phyloP scores from a whole-genome alignment of 2,329 filamentous ascomycete species.

The Diaporthe destruens region DNA sequence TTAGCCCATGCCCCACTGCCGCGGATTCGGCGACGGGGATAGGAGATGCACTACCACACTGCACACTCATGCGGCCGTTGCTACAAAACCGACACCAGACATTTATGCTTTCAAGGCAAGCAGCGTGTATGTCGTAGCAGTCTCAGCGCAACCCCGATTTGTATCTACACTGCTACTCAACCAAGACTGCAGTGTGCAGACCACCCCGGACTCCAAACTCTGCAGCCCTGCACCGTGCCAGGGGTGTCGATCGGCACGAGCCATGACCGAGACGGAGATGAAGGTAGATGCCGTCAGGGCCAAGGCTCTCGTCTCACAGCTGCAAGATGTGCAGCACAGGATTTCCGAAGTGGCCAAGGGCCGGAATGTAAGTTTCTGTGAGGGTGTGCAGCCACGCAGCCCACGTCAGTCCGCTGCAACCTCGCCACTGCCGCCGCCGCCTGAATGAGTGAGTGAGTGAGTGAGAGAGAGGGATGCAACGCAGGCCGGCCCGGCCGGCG shows the following conservation, averaged over 20 bases:
- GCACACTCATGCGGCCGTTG: background rate
- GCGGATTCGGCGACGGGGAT: slow-evolving; percentile 12
- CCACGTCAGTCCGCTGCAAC: background rate
- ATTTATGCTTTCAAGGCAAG: slow-evolving; percentile 1
- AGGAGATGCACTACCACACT: background rate
- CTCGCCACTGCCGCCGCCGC: background rate
- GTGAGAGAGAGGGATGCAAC: too few species aligned
- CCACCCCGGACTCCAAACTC: background rate
- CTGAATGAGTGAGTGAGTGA: too few species aligned
- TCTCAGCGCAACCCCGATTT: slow-evolving; percentile 20
- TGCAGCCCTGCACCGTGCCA: slow-evolving; percentile 15
- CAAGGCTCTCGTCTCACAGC: slow-evolving; percentile 71
- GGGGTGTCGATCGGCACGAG: slow-evolving; percentile 25
- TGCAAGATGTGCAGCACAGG: slow-evolving; percentile 70
- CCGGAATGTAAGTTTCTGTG: slow-evolving; percentile 61
- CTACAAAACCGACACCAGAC: background rate
- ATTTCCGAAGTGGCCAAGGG: slow-evolving; percentile 66
- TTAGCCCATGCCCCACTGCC: background rate
- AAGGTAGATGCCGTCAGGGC: slow-evolving; percentile 73
- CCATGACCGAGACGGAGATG: slow-evolving; percentile 67
- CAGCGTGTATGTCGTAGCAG: background rate
- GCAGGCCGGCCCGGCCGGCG: background rate
- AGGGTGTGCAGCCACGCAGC: background rate
- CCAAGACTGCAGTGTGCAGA: background rate
- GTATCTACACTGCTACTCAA: background rate